These are phyloP conservation scores for Amaranthus cruentus DNA, from an alignment of 148 eudicot species.

Conservation along the genomic window DNA sequence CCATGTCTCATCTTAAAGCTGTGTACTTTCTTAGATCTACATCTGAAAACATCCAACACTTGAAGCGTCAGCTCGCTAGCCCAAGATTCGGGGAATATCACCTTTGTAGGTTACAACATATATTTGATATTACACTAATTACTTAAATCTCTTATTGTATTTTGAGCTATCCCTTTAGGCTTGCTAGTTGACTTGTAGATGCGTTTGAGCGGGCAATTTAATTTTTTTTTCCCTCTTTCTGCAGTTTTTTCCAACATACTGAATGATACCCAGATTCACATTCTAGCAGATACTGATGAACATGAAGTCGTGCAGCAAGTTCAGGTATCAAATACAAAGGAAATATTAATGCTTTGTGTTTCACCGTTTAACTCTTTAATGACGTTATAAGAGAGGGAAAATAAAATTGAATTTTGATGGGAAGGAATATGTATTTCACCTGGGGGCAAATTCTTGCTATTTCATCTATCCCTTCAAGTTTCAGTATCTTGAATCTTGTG, in stretches of 20 bases:
- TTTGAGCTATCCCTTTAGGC: background rate
- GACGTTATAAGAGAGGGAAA: background rate
- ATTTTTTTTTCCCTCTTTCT: conserved; percentile 18
- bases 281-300: conserved; percentile 91
- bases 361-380: background rate
- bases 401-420: background rate
- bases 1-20: conserved; percentile 98
- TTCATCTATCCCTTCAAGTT: too few relatives aligned
- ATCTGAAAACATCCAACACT: conserved; percentile 67
- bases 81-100: conserved; percentile 97
- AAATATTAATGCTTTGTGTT: background rate
- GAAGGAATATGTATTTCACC: background rate
- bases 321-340: conserved; percentile 48
- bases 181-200: background rate
- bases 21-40: conserved; percentile 86
- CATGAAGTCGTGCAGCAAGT: conserved; percentile 93
- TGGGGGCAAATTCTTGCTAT: too few relatives aligned
- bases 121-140: background rate
- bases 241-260: conserved; percentile 93
- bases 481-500: background rate
- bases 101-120: conserved; percentile 58
- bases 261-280: conserved; percentile 87
- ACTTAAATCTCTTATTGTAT: conserved; percentile 1
- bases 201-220: conserved; percentile 12
- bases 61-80: conserved; percentile 77